Base-by-base conservation (phyloP, 106 monocot genomes). In the Dioscorea zingiberensis region DNA sequence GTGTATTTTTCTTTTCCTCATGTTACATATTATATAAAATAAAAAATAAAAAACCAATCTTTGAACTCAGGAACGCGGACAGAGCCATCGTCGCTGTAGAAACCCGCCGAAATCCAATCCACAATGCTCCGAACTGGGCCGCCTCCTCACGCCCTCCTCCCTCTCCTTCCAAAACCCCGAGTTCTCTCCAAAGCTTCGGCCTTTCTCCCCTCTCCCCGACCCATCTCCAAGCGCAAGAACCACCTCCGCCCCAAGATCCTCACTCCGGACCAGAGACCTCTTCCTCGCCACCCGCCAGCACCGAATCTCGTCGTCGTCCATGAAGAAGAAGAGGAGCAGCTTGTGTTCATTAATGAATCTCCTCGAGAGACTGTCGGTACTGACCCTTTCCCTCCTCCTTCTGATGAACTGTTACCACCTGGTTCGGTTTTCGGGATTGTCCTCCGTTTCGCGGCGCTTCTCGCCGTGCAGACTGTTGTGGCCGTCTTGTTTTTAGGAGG, bases 201-300 rank as follows among this genome's bases (percentile, higher is more conserved):
- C 21, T 29, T 44, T 46, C 24, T 72, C 59, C 69, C 63, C 32
- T 54, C 75, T 26, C 59, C 76, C 60, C 61, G 27, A 0, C 80
- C 58, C 16, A 67, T 51, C 28, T 16, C 48, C 30, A 70, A 54
- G 44, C 81, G 81, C 26, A 48, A 23, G 26, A 86, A 86, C 71
- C 75, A 48, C 57, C 74, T 86, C 67, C 71, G 81, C 64, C 63
- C 58, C 44, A 81, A 78, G 59, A 73, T 81, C 59, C 75, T 66
- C 38, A 38, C 10, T 38, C 38, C 38, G 0, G 9, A 8, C 38
- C 38, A 6, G 6, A 2, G 9, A 2, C 38, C 38, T 38, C 38
- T 10, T 38, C 38, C 38, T 38, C 38, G 6, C 38, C 38, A 38
- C 1, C 38, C 38, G 9, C 38, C 38, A 38, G 10, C 38, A 6